Evolutionary conservation across 2,329 filamentous ascomycete genomes (phyloP), one percentile per base, ranked within the genome.

Genomic region (Xylariomycetidae sp.): DNA sequence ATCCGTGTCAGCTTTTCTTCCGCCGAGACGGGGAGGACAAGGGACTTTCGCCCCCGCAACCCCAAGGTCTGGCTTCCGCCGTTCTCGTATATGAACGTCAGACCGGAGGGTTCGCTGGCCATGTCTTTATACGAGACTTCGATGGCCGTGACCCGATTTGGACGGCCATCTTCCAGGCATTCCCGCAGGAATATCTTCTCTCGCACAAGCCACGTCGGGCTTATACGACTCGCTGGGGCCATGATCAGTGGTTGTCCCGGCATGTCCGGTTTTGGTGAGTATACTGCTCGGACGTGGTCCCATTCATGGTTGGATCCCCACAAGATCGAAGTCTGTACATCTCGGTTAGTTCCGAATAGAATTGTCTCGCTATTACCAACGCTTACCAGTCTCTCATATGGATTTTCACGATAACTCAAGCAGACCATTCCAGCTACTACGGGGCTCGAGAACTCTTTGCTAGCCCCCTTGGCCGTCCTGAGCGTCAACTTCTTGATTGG

Each of bases 271-370:
- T 34, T 39, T 7, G 36, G 33, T 6, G 36, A 18, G 16, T 30
- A 38, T 3, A 40, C 31, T 3, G 38, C 32, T n/a, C 43, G 28
- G 22, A 46, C 45, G 23, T 46, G 45, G 27, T 48, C 45, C 40
- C 37, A 44, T 36, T 44, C 25, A 19, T 42, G 27, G 23, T 44
- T 45, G 28, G 18, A 46, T 2, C 34, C 42, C 48, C 48, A 50
- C 6, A 42, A 11, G 22, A 50, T 41, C 4, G 33, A 40, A 16
- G 25, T 32, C 42, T 48, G 25, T 5, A 25, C 11, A 10, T 8
- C 12, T 11, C 5, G n/a, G n/a, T n/a, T n/a, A n/a, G n/a, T n/a
- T n/a, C n/a, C n/a, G n/a, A n/a, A n/a, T n/a, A n/a, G n/a, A n/a
- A n/a, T n/a, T n/a, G n/a, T n/a, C n/a, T n/a, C n/a, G n/a, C n/a